Evolutionary conservation across 805 yeast species (phyloP).

Genomic region (Saccharomycopsis microspora): DNA sequence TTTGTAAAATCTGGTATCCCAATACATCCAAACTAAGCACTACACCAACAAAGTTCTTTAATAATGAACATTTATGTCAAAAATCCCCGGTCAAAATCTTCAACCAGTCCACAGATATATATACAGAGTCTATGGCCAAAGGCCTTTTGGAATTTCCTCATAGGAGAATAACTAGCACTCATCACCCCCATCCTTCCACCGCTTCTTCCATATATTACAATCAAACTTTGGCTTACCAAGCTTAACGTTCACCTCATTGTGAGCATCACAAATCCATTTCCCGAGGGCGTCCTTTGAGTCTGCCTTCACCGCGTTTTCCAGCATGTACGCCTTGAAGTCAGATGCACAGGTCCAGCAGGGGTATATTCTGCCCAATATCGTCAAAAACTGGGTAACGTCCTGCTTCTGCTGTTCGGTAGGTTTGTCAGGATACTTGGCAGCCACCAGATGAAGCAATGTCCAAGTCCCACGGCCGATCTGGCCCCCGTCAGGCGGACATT

Average conservation of each 20-base stretch:
- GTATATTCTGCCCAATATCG: conserved; percentile 64
- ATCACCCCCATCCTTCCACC: conserved; percentile 88
- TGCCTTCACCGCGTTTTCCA: conserved; percentile 34
- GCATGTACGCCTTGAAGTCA: conserved; percentile 61
- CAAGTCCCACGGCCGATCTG: conserved; percentile 78
- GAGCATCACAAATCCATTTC: conserved; percentile 89
- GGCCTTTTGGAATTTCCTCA: no score
- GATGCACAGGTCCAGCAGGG: conserved; percentile 93
- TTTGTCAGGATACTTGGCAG: conserved; percentile 73
- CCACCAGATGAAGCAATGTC: conserved; percentile 84
- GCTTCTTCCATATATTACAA: conserved; percentile 79
- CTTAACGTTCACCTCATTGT: conserved; percentile 82
- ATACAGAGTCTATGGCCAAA: no score
- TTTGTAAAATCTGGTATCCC: no score
- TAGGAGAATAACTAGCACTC: not conserved
- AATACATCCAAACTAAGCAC: no score
- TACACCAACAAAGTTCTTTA: no score
- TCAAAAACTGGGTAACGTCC: conserved; percentile 62
- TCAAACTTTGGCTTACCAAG: conserved; percentile 80
- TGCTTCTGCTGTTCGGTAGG: conserved; percentile 53
- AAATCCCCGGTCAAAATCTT: no score
- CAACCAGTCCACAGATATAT: no score
- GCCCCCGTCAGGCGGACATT: conserved; percentile 81
- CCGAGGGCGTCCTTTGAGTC: conserved; percentile 70
- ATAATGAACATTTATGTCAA: no score